Conservation (phyloP, 2,329 filamentous ascomycete species). For the Botrytis sinoallii region DNA sequence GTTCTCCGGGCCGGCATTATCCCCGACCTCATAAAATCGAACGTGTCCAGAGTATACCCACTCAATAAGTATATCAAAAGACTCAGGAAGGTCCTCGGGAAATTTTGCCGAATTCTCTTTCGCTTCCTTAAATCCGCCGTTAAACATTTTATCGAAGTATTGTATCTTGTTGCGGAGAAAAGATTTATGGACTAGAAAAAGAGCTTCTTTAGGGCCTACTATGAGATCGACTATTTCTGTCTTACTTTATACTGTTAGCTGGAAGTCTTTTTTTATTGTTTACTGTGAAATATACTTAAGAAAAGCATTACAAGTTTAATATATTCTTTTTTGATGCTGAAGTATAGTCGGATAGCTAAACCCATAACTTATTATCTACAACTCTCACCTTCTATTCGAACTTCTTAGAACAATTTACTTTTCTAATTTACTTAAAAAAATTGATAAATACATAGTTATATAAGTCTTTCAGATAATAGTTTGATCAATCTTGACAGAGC, state of each 20-base stretch:
- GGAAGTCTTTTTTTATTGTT: no score
- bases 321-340: no score
- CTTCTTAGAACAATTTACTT: no score
- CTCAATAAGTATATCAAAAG: constrained; percentile 15
- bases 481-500: not conserved
- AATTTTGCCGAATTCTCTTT: not conserved
- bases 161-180: not conserved
- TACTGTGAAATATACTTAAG: not conserved
- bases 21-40: no score
- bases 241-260: not conserved
- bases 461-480: no score
- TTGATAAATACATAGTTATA: no score
- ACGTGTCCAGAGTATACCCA: not conserved
- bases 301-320: no score
- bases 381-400: no score
- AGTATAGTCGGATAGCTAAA: no score
- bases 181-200: not conserved
- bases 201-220: not conserved
- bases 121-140: constrained; percentile 9
- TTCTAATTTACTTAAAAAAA: no score
- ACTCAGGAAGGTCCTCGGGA: constrained; percentile 11
- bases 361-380: no score
- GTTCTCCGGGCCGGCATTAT: no score
- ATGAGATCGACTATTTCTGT: not conserved
- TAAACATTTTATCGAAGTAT: constrained; percentile 22